Evolutionary conservation across 2,329 filamentous ascomycete genomes (phyloP).

Genomic region (Aspergillus sp.): DNA sequence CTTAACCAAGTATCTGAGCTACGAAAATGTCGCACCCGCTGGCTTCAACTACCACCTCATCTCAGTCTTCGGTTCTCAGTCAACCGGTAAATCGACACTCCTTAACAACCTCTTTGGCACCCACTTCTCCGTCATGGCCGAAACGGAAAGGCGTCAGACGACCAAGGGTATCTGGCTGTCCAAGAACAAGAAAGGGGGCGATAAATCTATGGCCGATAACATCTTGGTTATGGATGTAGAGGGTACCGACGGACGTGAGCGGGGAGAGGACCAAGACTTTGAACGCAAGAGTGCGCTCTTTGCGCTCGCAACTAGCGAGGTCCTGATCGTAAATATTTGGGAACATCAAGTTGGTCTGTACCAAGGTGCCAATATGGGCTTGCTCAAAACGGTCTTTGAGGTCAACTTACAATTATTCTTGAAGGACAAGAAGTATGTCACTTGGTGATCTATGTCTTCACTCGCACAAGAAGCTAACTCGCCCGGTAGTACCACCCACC

Average conservation of each 20-base stretch:
- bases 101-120: slow-evolving; percentile 96
- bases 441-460: neutral
- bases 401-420: slow-evolving; percentile 96
- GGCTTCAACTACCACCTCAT: slow-evolving; percentile 99
- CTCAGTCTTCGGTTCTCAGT: slow-evolving; percentile 97
- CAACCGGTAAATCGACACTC: slow-evolving; percentile 95
- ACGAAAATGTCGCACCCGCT: slow-evolving; percentile 76
- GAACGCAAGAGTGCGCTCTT: slow-evolving; percentile 98
- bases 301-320: slow-evolving; percentile 94
- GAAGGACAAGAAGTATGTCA: slow-evolving; percentile 81
- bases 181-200: slow-evolving; percentile 75
- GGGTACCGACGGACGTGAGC: slow-evolving; percentile 91
- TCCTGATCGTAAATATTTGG: slow-evolving; percentile 98
- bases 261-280: slow-evolving; percentile 98
- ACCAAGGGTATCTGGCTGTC: slow-evolving; percentile 99
- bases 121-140: slow-evolving; percentile 96
- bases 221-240: slow-evolving; percentile 99
- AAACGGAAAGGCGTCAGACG: slow-evolving; percentile 89
- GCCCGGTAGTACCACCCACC: slow-evolving; percentile 68
- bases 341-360: slow-evolving; percentile 98
- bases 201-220: slow-evolving; percentile 78
- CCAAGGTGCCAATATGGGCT: slow-evolving; percentile 97
- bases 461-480: slow-evolving; percentile 23
- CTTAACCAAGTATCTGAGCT: slow-evolving; percentile 76
- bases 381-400: slow-evolving; percentile 98